These are phyloP conservation scores for Talaromyces funiculosus DNA, from an alignment of 2,329 filamentous ascomycete genomes.

Conservation along the genomic window DNA sequence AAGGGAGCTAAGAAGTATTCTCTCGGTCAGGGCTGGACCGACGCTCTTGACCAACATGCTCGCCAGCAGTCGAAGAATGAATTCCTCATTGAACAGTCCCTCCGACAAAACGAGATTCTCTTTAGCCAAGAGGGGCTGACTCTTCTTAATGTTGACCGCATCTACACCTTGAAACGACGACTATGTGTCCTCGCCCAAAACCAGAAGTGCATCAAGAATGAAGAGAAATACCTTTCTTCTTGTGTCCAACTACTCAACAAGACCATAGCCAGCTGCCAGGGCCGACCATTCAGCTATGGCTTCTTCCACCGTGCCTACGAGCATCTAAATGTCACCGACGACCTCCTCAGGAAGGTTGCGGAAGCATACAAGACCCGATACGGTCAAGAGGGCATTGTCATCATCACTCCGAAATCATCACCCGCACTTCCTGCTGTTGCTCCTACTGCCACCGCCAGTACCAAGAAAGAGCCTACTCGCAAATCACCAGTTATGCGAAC, in stretches of 20 bases:
- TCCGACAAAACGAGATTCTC: constrained; percentile 41
- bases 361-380: constrained; percentile 30
- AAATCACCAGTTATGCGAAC: constrained; percentile 8
- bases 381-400: constrained; percentile 35
- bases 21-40: constrained; percentile 34
- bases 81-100: constrained; percentile 39
- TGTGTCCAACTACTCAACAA: constrained; percentile 38
- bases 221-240: constrained; percentile 33
- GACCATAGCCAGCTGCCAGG: constrained; percentile 36
- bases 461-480: constrained; percentile 15
- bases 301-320: constrained; percentile 42
- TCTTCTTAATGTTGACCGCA: constrained; percentile 40
- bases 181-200: constrained; percentile 31
- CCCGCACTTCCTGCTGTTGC: constrained; percentile 6
- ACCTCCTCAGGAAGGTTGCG: constrained; percentile 33
- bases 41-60: constrained; percentile 24
- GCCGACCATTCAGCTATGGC: constrained; percentile 38
- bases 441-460: constrained; percentile 3
- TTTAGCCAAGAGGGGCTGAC: constrained; percentile 42
- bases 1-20: constrained; percentile 35
- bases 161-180: constrained; percentile 41
- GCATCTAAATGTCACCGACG: constrained; percentile 34
- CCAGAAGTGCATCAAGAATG: constrained; percentile 10
- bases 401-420: constrained; percentile 18
- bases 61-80: constrained; percentile 33